These are phyloP conservation scores for Exutisphaerella laricina DNA, from an alignment of 2,329 filamentous ascomycete species.

Conservation along the genomic window DNA sequence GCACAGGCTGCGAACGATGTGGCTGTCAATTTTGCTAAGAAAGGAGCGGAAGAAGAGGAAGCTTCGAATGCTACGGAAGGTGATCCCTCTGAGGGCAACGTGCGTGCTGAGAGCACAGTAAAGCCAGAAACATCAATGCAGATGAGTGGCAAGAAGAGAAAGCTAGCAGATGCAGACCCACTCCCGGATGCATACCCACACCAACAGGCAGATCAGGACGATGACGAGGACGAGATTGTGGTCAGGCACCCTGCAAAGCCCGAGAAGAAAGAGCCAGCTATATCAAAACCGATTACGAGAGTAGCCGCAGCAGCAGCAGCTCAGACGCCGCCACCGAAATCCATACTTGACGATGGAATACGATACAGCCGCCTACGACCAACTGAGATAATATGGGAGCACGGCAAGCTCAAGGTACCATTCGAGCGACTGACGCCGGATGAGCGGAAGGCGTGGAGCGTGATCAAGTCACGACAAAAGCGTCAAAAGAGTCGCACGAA, in stretches of 20 bases:
- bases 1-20: constrained; percentile 19
- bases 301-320: no score
- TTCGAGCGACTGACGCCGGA: constrained; percentile 2
- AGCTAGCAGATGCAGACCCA: neutral
- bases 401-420: constrained; percentile 6
- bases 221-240: constrained; percentile 1
- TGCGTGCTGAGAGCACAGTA: neutral
- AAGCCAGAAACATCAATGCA: neutral
- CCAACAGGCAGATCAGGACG: constrained; percentile 1
- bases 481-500: neutral
- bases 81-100: neutral
- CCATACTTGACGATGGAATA: neutral
- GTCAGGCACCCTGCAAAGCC: neutral
- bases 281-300: no score
- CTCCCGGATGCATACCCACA: neutral
- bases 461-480: constrained; percentile 2
- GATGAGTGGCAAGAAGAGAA: constrained; percentile 1
- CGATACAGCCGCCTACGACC: constrained; percentile 3
- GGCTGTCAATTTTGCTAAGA: constrained; percentile 12
- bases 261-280: neutral
- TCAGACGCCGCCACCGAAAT: neutral
- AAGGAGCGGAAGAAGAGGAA: neutral
- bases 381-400: constrained; percentile 6
- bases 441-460: constrained; percentile 5
- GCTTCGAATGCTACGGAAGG: neutral